Percentiles rank a stretch among this genome's conserved stretches.
Conservation (phyloP, 345 rosid genomes). For the Brassica incana region DNA sequence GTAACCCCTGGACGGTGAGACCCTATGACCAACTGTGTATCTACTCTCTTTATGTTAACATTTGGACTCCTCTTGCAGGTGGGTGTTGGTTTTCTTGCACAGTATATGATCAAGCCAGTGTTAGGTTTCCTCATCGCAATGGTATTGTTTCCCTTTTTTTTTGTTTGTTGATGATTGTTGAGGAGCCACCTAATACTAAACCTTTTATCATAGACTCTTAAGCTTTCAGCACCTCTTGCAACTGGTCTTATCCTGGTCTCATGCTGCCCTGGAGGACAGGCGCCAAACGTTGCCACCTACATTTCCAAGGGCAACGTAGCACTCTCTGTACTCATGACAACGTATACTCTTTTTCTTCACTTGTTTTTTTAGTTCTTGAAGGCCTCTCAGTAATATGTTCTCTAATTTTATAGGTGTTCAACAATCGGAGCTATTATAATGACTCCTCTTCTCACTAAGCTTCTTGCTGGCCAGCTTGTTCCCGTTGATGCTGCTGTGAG, state of each 20-base stretch:
- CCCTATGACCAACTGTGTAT: not conserved
- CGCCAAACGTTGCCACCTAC: conserved; percentile 93
- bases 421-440: conserved; percentile 94
- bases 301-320: conserved; percentile 97
- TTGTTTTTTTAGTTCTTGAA: conserved; percentile 17
- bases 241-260: conserved; percentile 95
- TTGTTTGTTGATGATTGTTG: conserved; percentile 22
- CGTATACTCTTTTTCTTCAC: conserved; percentile 48
- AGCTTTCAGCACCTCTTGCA: conserved; percentile 95
- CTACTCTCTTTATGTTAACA: not conserved
- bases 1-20: conserved; percentile 98
- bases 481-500: conserved; percentile 95
- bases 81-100: conserved; percentile 95
- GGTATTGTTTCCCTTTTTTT: conserved; percentile 47
- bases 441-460: conserved; percentile 98
- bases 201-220: conserved; percentile 56
- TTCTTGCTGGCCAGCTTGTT: conserved; percentile 99
- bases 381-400: not conserved
- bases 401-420: conserved; percentile 64
- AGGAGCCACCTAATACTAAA: not conserved
- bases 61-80: conserved; percentile 56
- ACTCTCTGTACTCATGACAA: conserved; percentile 97
- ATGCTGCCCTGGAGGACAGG: conserved; percentile 99
- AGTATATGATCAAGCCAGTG: conserved; percentile 81
- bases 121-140: conserved; percentile 77